Evolutionary conservation across 768 basidiomycete species (phyloP), one percentile per base, ranked within the genome.

Genomic region (Chalciporus sphaerocephalus): DNA sequence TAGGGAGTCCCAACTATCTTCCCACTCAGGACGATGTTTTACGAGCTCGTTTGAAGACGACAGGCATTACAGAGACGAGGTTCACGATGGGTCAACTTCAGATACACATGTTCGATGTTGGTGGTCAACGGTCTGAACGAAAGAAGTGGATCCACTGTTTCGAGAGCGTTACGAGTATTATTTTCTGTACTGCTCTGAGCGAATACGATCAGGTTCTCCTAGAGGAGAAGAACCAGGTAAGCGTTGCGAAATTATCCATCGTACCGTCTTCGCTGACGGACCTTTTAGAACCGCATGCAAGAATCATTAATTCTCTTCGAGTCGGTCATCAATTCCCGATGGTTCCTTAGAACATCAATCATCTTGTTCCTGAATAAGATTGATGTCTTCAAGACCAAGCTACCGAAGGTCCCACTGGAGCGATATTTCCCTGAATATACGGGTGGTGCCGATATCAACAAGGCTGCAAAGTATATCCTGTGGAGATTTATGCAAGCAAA

Each of bases 401-500:
- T 87, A 10, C 80, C 81, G 1, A 82, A 82, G 67, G 78, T 86
- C 0, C 85, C 86, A 4, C 65, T 91, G n/a, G 85, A 87, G 50
- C 70, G 72, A 34, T 86, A 85, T 62, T 93, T 92, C 64, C 81
- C 89, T 4, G 92, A 93, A 58, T 94, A 94, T 64, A 87, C 87
- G 1, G 90, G 90, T 24, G 91, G 91, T 4, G 66, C 83, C 4
- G 89, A 94, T 57, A 88, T 94, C 64, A 93, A 92, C 70, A 94
- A 94, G 65, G 92, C 91, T 2, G 91, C 92, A 0, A 92, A 93
- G 56, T 95, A 91, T 53, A 92, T 97, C 42, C 71, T 97, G 28
- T 96, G 92, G 93, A 72, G 87, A 57, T 97, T 95, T 57, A 93
- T 92, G 76, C 90, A 95, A 65, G 85, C 87, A 44, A 95, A 94